Evolutionary conservation across 164 flowering plant genomes (phyloP).

Genomic region (Sedum album): DNA sequence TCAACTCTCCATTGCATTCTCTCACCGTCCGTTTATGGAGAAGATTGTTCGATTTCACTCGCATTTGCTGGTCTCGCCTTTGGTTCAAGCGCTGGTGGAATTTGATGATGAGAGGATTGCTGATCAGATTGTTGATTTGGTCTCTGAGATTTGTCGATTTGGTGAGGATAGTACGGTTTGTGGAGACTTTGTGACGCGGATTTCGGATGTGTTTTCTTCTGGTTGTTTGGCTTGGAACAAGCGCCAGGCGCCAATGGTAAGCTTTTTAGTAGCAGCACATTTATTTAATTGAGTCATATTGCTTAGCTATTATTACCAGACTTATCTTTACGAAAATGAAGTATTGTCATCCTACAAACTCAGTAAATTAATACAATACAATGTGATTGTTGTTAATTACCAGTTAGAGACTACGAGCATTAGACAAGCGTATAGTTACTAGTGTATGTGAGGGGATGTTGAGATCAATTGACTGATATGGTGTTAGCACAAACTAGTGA

Average conservation of each 20-base stretch:
- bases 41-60: conserved; percentile 44
- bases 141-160: conserved; percentile 29
- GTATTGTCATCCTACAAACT: not conserved
- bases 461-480: not conserved
- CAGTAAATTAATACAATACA: not conserved
- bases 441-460: not conserved
- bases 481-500: not conserved
- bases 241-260: conserved; percentile 54
- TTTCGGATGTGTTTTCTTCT: conserved; percentile 42
- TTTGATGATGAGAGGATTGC: conserved; percentile 61
- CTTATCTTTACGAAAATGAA: too few relatives aligned
- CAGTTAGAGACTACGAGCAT: not conserved
- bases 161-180: conserved; percentile 15
- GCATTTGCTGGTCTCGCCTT: conserved; percentile 64
- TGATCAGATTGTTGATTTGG: conserved; percentile 35
- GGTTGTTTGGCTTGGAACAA: conserved; percentile 58
- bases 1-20: conserved; percentile 64
- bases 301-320: too few relatives aligned
- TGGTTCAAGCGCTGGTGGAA: conserved; percentile 41
- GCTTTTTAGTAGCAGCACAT: not conserved
- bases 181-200: conserved; percentile 38
- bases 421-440: not conserved
- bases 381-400: too few relatives aligned
- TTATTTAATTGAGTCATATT: not conserved
- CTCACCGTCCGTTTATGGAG: conserved; percentile 42